Evolutionary conservation across 257 asterid genomes (phyloP), one percentile per base, ranked within the genome.

Genomic region (Solanum arcanum): DNA sequence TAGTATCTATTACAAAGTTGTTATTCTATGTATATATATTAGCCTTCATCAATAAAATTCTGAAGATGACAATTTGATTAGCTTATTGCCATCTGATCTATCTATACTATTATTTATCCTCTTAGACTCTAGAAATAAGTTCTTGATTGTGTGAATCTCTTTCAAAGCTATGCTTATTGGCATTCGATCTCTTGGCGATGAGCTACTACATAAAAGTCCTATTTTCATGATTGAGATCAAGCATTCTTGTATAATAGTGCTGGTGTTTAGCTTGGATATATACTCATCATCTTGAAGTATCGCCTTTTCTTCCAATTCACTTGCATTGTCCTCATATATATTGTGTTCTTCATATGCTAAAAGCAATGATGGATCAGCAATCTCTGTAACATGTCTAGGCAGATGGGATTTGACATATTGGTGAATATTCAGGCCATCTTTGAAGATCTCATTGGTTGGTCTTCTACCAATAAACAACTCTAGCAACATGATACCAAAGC

Each of bases 401-500:
- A 89, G 16, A 8, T 88, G 90, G 83, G 59, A 18, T 70, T 89
- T 88, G 21, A 90, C 94, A 66, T 88, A 88, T 13, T 89, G 91
- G 59, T 90, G 93, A 52, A 92, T 90, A 77, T 85, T 90, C 86
- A 87, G 73, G 35, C 88, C 90, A 72, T 88, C 94, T n/a, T 88
- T 44, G 81, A 92, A 93, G 10, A 88, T 21, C n/a, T 81, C 73
- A 86, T 90, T 89, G 0, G 92, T 89, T 1, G 94, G 94, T 74
- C 94, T 87, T 83, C 87, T 86, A 33, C 94, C 92, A 0, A 93
- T 92, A 84, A 90, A 88, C 77, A 91, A 85, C 86, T 93, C 95
- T 83, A 91, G 66, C 92, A 92, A 84, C 64, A 94, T 90, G 64
- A 92, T 89, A 69, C 94, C 97, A 84, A 85, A 92, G 86, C 93